Conservation (phyloP, 2,329 filamentous ascomycete species). For the Aspergillus felis region DNA sequence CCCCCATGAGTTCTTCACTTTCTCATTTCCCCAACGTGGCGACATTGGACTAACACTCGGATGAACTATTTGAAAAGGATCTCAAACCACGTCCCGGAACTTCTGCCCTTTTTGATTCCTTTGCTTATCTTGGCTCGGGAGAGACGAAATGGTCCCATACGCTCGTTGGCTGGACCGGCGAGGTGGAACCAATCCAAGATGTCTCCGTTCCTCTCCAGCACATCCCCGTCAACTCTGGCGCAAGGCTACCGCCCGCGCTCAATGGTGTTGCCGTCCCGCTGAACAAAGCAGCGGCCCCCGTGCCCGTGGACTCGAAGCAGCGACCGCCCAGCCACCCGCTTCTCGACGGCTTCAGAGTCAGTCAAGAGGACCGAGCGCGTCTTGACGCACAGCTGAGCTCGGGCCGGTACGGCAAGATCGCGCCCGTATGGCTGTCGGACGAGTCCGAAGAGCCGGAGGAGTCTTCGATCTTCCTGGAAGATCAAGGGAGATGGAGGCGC, state of each 20-base stretch:
- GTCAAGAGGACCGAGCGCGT: constrained; percentile 63
- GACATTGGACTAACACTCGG: constrained; percentile 5
- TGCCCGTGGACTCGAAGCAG: constrained; percentile 64
- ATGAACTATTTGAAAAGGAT: constrained; percentile 49
- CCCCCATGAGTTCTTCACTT: not conserved
- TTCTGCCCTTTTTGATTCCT: constrained; percentile 88
- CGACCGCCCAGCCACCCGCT: constrained; percentile 56
- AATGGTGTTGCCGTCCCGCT: constrained; percentile 43
- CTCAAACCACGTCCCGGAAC: constrained; percentile 76
- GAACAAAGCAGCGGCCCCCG: constrained; percentile 73
- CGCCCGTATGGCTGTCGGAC: constrained; percentile 87
- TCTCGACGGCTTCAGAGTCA: constrained; percentile 67
- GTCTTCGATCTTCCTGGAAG: constrained; percentile 62
- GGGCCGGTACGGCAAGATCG: constrained; percentile 70
- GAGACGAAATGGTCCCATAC: constrained; percentile 86
- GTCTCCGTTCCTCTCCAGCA: constrained; percentile 27
- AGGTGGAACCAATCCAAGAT: constrained; percentile 57
- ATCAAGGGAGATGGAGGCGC: constrained; percentile 80
- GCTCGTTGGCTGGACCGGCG: constrained; percentile 91
- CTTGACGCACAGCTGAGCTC: constrained; percentile 72
- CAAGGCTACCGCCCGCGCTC: constrained; percentile 27
- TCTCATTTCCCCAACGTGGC: not conserved
- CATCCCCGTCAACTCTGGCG: constrained; percentile 22
- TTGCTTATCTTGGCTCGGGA: constrained; percentile 80
- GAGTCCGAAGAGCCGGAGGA: constrained; percentile 68